Evolutionary conservation across 176 grass and related monocot genomes (phyloP), one percentile per base, ranked within the genome.

Genomic region (Microstegium vimineum): DNA sequence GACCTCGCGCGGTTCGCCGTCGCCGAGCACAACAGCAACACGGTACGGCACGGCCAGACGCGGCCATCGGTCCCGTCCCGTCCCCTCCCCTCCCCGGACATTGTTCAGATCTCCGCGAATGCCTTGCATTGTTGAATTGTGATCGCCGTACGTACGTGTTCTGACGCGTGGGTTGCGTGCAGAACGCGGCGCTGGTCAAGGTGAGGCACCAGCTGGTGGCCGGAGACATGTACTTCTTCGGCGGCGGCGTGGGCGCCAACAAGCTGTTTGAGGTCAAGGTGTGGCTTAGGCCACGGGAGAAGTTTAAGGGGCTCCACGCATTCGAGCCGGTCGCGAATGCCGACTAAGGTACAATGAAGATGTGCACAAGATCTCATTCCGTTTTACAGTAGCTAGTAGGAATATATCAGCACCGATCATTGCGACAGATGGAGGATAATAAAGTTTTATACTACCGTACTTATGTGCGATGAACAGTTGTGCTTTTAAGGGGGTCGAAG

Each of bases 231-330:
- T 36, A 94, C 85, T 71, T 91, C 82, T 28, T 94, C 61, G 49
- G 18, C 4, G 76, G 66, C 74, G 83, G 40, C 10, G 18, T 22
- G 0, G 75, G 67, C 68, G 31, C 22, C 16, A 72, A 69, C 72
- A 90, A 87, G 81, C 56, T 87, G 28, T 90, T 91, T 34, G 82
- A 91, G 71, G 88, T 79, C 17, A 86, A 89, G 84, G 66, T 91
- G 13, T 91, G 79, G 82, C 73, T 86, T 56, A 77, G 86, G 69
- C 23, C 25, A 0, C 86, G 91, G 89, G 56, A 73, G 82, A 91
- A 94, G 27, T 88, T 91, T 60, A 82, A 81, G 81, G 28, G 86
- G 79, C 89, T 94, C 60, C n/a, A 61, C 0, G 10, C 57, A 3
- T 61, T 61, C 57, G 23, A 61, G 23, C 57, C 10, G 23, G 57